These are phyloP conservation scores for Penicillium sp. DNA, from an alignment of 2,329 filamentous ascomycete species.

Conservation along the genomic window DNA sequence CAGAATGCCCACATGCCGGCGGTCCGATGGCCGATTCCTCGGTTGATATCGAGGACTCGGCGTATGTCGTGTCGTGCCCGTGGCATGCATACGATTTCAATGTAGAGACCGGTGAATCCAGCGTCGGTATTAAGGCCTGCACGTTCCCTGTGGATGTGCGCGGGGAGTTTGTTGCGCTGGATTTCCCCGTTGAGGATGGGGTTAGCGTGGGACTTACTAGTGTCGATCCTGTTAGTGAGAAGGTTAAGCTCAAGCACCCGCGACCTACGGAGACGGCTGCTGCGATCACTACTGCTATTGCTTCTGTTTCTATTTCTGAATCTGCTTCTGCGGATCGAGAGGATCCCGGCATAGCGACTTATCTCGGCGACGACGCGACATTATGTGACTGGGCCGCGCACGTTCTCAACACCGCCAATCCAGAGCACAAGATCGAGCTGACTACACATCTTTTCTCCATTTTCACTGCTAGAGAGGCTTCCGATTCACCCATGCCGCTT, in stretches of 20 bases:
- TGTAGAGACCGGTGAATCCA: slow-evolving; percentile 51
- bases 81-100: slow-evolving; percentile 55
- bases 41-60: slow-evolving; percentile 51
- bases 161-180: slow-evolving; percentile 38
- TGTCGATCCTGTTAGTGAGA: slow-evolving; percentile 49
- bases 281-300: slow-evolving; percentile 8
- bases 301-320: neutral
- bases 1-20: slow-evolving; percentile 50
- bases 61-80: slow-evolving; percentile 49
- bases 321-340: slow-evolving; percentile 12
- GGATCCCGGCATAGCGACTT: slow-evolving; percentile 23
- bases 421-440: slow-evolving; percentile 51
- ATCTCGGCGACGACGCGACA: slow-evolving; percentile 44
- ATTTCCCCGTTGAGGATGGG: slow-evolving; percentile 29
- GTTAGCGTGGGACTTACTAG: slow-evolving; percentile 29
- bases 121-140: slow-evolving; percentile 49
- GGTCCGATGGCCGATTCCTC: slow-evolving; percentile 49
- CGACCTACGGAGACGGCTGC: slow-evolving; percentile 12
- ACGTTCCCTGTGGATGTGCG: slow-evolving; percentile 46
- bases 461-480: slow-evolving; percentile 42
- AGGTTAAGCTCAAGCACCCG: slow-evolving; percentile 46
- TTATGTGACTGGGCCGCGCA: slow-evolving; percentile 52
- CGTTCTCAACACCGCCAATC: slow-evolving; percentile 47
- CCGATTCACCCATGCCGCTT: slow-evolving; percentile 44
- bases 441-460: slow-evolving; percentile 46